These are phyloP conservation scores for Sporothrix brasiliensis DNA, from an alignment of 2,329 filamentous ascomycete species.

Conservation along the genomic window DNA sequence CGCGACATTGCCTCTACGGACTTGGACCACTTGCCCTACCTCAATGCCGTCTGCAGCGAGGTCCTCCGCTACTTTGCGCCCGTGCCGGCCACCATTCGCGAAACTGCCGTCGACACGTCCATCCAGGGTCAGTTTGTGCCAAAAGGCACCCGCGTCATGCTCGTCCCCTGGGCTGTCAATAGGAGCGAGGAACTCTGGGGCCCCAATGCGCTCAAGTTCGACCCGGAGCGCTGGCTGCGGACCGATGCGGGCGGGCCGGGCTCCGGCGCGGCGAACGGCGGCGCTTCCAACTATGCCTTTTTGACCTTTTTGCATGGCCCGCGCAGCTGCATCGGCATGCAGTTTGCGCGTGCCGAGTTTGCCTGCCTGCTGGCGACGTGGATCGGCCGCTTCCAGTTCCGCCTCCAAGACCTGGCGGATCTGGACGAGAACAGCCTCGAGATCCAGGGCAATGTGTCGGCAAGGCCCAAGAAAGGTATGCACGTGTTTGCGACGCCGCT, in stretches of 20 bases:
- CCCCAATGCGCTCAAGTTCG: conserved; percentile 70
- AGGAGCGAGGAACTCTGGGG: conserved; percentile 73
- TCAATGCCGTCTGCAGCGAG: conserved; percentile 78
- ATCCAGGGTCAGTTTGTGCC: conserved; percentile 68
- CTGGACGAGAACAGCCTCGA: conserved; percentile 67
- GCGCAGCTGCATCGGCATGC: conserved; percentile 79
- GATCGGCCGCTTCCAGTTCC: conserved; percentile 73
- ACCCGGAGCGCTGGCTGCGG: conserved; percentile 75
- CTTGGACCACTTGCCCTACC: conserved; percentile 75
- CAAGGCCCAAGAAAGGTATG: conserved; percentile 72
- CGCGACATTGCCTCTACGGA: conserved; percentile 50
- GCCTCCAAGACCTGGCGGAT: conserved; percentile 59
- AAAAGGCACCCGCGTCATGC: conserved; percentile 68
- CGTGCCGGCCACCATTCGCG: conserved; percentile 70
- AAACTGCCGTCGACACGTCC: conserved; percentile 64
- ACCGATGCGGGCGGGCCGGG: conserved; percentile 43
- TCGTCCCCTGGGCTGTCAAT: conserved; percentile 71
- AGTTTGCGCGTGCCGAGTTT: conserved; percentile 82
- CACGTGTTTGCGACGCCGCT: conserved; percentile 67
- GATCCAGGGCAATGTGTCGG: conserved; percentile 71
- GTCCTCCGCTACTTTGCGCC: conserved; percentile 73
- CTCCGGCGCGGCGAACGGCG: conserved; percentile 58
- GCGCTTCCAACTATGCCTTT: conserved; percentile 74
- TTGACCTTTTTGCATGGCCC: conserved; percentile 87
- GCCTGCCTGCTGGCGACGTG: conserved; percentile 77